These are phyloP conservation scores for Rhizoclosmatium globosum DNA, from an alignment of 192 early-diverging fungal genomes.

Conservation along the genomic window DNA sequence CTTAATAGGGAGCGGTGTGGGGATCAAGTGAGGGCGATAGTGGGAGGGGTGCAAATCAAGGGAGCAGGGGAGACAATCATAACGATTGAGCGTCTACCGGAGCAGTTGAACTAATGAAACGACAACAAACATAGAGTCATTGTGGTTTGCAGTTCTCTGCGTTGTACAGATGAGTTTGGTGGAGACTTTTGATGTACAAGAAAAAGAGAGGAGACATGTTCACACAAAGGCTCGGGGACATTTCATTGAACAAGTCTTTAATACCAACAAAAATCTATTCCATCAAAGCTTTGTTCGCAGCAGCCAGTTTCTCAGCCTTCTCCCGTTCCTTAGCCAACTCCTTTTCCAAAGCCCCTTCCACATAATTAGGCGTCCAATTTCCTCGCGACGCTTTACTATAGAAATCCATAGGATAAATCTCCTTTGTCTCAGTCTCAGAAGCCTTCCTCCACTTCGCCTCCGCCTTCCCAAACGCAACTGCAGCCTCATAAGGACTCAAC, in stretches of 20 bases:
- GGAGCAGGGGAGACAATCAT: background rate
- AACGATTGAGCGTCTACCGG: no score
- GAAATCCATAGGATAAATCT: slow-evolving; percentile 97
- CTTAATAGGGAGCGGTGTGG: slow-evolving; percentile 30
- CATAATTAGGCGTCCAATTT: slow-evolving; percentile 94
- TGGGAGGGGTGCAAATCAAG: background rate
- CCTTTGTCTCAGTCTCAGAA: slow-evolving; percentile 2
- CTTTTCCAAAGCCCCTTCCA: slow-evolving; percentile 17
- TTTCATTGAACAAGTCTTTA: no score
- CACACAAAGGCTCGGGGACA: background rate
- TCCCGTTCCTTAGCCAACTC: background rate
- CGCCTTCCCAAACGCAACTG: slow-evolving; percentile 81
- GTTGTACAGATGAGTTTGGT: no score
- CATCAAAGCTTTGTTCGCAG: background rate
- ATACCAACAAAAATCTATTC: background rate
- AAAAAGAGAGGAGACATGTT: background rate
- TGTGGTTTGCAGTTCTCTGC: no score
- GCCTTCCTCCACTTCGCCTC: slow-evolving; percentile 71
- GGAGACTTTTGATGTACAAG: no score
- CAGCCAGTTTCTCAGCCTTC: background rate
- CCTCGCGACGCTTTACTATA: slow-evolving; percentile 91
- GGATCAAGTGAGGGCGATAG: background rate
- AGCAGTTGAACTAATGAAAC: no score
- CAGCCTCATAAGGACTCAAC: slow-evolving; percentile 93
- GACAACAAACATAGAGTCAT: no score